phyloP scores from a whole-genome alignment of 306 rosid genomes.

The Dalbergia cochinchinensis region DNA sequence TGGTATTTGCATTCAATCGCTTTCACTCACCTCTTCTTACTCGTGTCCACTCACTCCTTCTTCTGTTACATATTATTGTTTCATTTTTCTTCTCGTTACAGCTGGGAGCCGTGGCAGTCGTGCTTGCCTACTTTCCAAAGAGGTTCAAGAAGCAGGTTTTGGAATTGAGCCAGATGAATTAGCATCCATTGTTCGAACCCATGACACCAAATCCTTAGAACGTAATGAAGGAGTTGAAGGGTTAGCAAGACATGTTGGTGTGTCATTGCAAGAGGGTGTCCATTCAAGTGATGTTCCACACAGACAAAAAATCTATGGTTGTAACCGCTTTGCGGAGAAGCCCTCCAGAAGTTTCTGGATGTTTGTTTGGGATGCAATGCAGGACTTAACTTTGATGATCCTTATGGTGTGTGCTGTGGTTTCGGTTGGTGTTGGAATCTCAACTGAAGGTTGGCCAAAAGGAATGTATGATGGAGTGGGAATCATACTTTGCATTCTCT shows the following conservation, averaged over 20 bases:
- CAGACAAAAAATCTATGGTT: slow-evolving; percentile 67
- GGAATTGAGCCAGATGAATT: slow-evolving; percentile 70
- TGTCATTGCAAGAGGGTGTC: slow-evolving; percentile 64
- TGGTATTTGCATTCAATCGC: slow-evolving; percentile 53
- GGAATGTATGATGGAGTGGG: slow-evolving; percentile 95
- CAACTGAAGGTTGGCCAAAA: slow-evolving; percentile 86
- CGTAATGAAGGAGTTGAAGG: slow-evolving; percentile 67
- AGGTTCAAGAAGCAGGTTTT: slow-evolving; percentile 71
- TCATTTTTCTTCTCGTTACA: slow-evolving; percentile 36
- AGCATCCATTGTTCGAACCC: slow-evolving; percentile 69
- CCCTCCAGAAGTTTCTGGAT: slow-evolving; percentile 80
- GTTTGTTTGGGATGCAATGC: slow-evolving; percentile 95
- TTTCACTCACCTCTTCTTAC: background rate
- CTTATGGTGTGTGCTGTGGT: slow-evolving; percentile 72
- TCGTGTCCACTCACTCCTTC: background rate
- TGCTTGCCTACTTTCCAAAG: slow-evolving; percentile 54
- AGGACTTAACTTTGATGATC: slow-evolving; percentile 79
- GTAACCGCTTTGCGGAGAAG: slow-evolving; percentile 65
- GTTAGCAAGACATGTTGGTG: slow-evolving; percentile 60
- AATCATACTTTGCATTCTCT: slow-evolving; percentile 70
- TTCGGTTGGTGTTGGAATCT: slow-evolving; percentile 79
- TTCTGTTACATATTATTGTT: background rate
- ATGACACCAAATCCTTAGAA: slow-evolving; percentile 60
- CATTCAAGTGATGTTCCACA: slow-evolving; percentile 52
- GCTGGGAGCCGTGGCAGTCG: slow-evolving; percentile 62